These are phyloP conservation scores for Myriosclerotinia duriaeana DNA, from an alignment of 2,329 filamentous ascomycete species.

Conservation along the genomic window DNA sequence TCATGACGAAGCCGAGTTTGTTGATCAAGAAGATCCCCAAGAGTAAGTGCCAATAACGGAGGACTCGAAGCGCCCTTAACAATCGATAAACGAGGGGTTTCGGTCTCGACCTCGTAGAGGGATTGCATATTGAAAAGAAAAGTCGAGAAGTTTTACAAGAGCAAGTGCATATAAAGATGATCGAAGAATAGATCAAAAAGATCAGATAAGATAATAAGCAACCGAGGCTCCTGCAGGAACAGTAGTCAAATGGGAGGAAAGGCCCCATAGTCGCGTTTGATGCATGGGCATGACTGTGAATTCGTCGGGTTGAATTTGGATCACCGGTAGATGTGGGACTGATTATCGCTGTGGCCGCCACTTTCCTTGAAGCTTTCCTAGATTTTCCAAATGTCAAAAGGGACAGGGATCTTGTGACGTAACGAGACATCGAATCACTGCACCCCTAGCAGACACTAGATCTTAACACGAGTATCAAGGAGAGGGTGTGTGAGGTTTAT, in stretches of 20 bases:
- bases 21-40: conserved; percentile 22
- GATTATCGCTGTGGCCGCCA: not conserved
- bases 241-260: not conserved
- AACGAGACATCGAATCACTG: not conserved
- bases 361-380: not conserved
- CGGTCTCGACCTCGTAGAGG: conserved; percentile 11
- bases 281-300: conserved; percentile 14
- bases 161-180: conserved; percentile 2
- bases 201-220: conserved; percentile 24
- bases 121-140: conserved; percentile 20
- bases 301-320: not conserved
- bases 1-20: not conserved
- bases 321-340: not conserved
- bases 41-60: conserved; percentile 15
- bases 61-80: conserved; percentile 18
- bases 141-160: not conserved
- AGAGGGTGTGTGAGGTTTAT: not conserved
- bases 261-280: not conserved
- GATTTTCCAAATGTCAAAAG: conserved; percentile 1
- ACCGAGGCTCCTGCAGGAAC: conserved; percentile 5
- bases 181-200: conserved; percentile 8
- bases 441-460: not conserved
- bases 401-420: not conserved
- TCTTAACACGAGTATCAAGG: not conserved
- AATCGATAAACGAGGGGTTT: conserved; percentile 13